A percentile compares a stretch with the other conserved stretches of the same genome.
phyloP scores from a whole-genome alignment of 179 eudicot genomes.

The Silene coronaria region DNA sequence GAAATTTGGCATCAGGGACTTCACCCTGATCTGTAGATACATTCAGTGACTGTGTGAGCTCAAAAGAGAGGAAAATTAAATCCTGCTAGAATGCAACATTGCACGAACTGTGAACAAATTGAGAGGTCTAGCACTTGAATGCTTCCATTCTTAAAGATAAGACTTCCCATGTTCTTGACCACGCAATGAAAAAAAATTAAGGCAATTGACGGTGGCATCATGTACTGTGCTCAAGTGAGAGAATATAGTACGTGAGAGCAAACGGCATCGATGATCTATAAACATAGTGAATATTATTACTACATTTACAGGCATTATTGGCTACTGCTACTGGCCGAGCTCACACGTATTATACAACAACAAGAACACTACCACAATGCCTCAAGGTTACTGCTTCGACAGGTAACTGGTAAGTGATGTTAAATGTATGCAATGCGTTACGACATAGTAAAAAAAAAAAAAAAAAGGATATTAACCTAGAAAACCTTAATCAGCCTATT shows the following conservation, averaged over 20 bases:
- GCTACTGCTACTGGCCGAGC: background rate
- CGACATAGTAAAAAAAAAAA: no score
- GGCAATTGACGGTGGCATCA: background rate
- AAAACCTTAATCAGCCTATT: background rate
- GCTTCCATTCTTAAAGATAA: background rate
- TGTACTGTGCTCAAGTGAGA: background rate
- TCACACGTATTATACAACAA: background rate
- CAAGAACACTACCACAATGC: no score
- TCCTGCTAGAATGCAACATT: conserved; percentile 1
- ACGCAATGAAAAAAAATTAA: no score
- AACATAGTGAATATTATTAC: background rate
- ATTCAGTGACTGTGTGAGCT: conserved; percentile 27
- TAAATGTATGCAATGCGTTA: no score
- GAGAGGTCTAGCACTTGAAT: conserved; percentile 1
- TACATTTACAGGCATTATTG: background rate
- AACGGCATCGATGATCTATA: background rate
- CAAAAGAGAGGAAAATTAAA: background rate
- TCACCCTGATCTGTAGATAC: conserved; percentile 25
- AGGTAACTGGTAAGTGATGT: background rate
- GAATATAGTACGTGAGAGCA: background rate
- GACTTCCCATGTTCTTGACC: background rate
- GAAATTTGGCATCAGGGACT: conserved; percentile 38
- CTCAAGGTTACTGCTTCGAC: no score
- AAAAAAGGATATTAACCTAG: no score
- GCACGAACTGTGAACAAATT: background rate